phyloP scores from a whole-genome alignment of 2,329 filamentous ascomycete genomes.

The Chrysoporthe austroafricana region DNA sequence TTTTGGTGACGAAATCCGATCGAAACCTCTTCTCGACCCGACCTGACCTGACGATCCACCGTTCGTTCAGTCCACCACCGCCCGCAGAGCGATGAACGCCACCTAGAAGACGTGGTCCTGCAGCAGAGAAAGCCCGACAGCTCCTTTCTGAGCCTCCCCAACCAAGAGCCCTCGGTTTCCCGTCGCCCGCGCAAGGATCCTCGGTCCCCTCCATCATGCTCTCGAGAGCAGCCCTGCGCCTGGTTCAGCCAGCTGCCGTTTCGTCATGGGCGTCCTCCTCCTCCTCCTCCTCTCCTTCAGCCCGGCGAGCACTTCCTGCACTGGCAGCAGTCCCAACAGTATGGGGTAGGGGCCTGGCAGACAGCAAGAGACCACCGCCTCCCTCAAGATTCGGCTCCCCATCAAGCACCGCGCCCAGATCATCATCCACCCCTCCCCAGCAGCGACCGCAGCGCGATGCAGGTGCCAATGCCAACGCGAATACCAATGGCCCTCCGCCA shows the following conservation, averaged over 20 bases:
- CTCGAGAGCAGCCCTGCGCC: conserved; percentile 44
- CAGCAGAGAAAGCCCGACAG: neutral
- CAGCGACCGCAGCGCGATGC: conserved; percentile 3
- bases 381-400: conserved; percentile 33
- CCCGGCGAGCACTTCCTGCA: conserved; percentile 35
- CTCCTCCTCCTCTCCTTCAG: conserved; percentile 32
- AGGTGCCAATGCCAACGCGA: neutral
- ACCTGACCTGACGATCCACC: neutral
- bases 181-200: conserved; percentile 6
- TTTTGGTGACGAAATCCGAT: conserved; percentile 15
- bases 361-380: conserved; percentile 40
- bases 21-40: neutral
- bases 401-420: conserved; percentile 17
- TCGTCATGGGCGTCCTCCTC: conserved; percentile 34
- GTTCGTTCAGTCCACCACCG: neutral
- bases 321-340: conserved; percentile 37
- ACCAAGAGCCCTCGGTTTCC: neutral
- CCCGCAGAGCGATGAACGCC: conserved; percentile 2
- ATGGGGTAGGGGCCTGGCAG: conserved; percentile 51
- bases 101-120: conserved; percentile 16
- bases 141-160: neutral
- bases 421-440: conserved; percentile 15
- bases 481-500: neutral
- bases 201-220: conserved; percentile 39
- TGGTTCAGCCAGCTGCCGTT: conserved; percentile 40